Conservation (phyloP, 1,284 basidiomycete species). For the Salmacisia buchloeana region DNA sequence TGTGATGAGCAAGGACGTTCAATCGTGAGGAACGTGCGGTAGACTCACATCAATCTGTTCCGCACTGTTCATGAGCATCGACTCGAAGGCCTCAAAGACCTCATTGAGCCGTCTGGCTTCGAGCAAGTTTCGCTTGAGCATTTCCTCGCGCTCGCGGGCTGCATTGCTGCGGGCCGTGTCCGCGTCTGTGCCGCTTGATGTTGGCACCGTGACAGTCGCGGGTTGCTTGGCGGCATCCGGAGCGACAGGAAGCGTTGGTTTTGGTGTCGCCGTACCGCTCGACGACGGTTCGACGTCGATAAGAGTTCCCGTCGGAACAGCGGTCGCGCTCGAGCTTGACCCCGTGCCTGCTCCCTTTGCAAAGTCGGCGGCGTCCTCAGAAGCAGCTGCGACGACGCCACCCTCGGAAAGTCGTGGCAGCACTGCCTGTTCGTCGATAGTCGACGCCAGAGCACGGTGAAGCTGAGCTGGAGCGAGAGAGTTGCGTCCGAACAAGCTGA, state of each 20-base stretch:
- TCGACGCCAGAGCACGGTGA: background rate
- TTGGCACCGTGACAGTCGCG: no score
- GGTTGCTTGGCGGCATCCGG: no score
- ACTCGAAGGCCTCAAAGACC: slow-evolving; percentile 42
- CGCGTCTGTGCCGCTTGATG: no score
- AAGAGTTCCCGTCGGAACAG: no score
- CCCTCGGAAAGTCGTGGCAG: background rate
- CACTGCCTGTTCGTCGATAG: background rate
- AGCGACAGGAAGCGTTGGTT: no score
- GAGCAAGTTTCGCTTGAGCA: slow-evolving; percentile 30
- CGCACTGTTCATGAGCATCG: slow-evolving; percentile 28
- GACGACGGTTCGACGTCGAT: no score
- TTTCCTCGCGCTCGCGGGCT: slow-evolving; percentile 28
- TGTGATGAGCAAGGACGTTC: background rate
- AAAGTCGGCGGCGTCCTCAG: no score
- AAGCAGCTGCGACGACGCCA: background rate
- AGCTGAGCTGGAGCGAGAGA: background rate
- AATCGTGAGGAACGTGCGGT: background rate
- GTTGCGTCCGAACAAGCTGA: slow-evolving; percentile 1
- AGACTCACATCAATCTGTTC: slow-evolving; percentile 40
- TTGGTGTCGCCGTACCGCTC: no score
- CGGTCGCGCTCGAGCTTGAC: no score
- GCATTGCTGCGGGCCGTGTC: background rate
- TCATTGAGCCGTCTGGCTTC: slow-evolving; percentile 40
- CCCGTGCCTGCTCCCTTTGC: no score